These are phyloP conservation scores for Yamadazyma akitaensis DNA, from an alignment of 805 yeast genomes.

Conservation along the genomic window DNA sequence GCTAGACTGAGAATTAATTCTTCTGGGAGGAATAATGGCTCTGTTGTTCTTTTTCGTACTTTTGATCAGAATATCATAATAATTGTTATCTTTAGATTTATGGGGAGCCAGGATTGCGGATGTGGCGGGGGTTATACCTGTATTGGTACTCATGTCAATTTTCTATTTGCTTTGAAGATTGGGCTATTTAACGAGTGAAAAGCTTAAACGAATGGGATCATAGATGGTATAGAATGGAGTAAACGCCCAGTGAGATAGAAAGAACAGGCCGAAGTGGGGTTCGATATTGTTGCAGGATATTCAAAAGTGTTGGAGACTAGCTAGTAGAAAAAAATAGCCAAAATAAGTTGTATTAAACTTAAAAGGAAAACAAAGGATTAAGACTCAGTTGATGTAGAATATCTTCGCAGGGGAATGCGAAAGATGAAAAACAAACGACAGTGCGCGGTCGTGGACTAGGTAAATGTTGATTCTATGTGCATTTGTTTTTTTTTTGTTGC, in stretches of 20 bases:
- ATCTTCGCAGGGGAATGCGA: conserved; percentile 3
- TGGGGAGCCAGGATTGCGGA: background rate
- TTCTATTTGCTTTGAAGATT: background rate
- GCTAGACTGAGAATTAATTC: conserved; percentile 10
- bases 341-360: background rate
- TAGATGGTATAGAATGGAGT: background rate
- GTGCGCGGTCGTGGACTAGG: background rate
- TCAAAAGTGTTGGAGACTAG: background rate
- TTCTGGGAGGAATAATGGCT: conserved; percentile 4
- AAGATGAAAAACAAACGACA: conserved; percentile 1
- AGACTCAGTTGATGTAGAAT: conserved; percentile 3
- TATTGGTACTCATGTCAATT: background rate
- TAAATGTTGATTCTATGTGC: background rate
- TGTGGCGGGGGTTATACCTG: background rate
- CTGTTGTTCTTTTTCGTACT: conserved; percentile 15
- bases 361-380: background rate
- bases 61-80: conserved; percentile 22
- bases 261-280: background rate
- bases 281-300: background rate
- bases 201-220: background rate
- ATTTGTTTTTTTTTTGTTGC: conserved; percentile 1
- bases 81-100: conserved; percentile 17
- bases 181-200: background rate
- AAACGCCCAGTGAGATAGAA: background rate
- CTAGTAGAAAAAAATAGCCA: background rate